Evolutionary conservation across 768 basidiomycete species (phyloP), one percentile per base, ranked within the genome.

Genomic region (Russula sp.): DNA sequence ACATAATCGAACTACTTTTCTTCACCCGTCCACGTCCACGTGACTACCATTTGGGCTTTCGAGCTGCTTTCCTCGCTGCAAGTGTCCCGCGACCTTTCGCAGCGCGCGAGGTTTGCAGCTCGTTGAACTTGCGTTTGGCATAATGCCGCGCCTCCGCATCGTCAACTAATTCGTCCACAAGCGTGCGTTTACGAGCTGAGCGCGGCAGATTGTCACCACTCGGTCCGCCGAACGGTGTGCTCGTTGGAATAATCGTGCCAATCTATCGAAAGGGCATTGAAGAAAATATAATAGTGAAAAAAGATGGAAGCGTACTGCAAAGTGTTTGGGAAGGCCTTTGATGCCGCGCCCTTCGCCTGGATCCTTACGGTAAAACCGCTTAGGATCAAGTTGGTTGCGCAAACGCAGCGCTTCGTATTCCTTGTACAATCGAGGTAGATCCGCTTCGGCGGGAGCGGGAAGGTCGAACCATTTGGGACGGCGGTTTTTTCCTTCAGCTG

Each of bases 121-220:
- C 89, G 66, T 84, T 83, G 75, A 93, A 94, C 77, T 95, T 95
- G 78, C 83, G 86, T 78, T 94, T 94, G n/a, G 94, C 89, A 72
- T 94, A 94, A 65, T 87, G 81, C 73, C 84, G 85, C 30, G 90
- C 84, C 75, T 94, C 90, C 2, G 90, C 87, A 76, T 95, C 93
- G 70, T 90, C 90, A 57, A 95, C 84, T 40, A 96, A 79, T 71
- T 95, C 94, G 66, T 94, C 92, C 26, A 97, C 89, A 52, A 94
- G 76, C 5, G 88, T 91, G 65, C 92, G 81, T 75, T 94, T 93
- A 64, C 92, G 79, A 65, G 83, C 78, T 6, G 85, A 80, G 36
- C 84, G 80, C 32, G 85, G 79, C 60, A 93, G 83, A 71, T 92
- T 93, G 65, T 91, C 89, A 13, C 79, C 75, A 64, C 83, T 85